Conservation (phyloP, 1,284 basidiomycete genomes). For the Rhodotorula mucilaginosa region DNA sequence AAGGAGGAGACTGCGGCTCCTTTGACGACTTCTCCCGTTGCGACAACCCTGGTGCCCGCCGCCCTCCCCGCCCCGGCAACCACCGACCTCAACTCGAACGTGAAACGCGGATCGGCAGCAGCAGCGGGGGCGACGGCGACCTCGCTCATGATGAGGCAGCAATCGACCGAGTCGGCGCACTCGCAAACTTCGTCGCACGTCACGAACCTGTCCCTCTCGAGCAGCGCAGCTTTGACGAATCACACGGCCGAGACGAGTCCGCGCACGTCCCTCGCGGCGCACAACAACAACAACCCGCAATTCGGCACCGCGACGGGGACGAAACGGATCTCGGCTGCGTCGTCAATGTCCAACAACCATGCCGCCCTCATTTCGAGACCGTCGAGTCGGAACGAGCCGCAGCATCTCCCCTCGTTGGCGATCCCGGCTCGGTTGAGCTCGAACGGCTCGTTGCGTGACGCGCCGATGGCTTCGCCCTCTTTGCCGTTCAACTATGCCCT, state of each 20-base stretch:
- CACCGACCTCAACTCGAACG: neutral
- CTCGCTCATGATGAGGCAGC: slow-evolving; percentile 31
- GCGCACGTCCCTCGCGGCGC: slow-evolving; percentile 11
- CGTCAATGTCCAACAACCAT: neutral
- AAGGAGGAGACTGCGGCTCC: too few species aligned
- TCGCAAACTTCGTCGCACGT: slow-evolving; percentile 14
- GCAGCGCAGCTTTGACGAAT: slow-evolving; percentile 13
- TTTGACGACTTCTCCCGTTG: too few species aligned
- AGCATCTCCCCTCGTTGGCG: neutral
- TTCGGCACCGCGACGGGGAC: neutral
- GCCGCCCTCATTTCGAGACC: neutral
- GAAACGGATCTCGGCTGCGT: neutral
- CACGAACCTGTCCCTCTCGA: slow-evolving; percentile 1
- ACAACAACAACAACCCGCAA: neutral
- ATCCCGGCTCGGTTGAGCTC: neutral
- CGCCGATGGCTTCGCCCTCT: neutral
- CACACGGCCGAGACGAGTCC: slow-evolving; percentile 26
- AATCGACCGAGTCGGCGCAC: slow-evolving; percentile 32
- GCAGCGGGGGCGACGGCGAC: neutral
- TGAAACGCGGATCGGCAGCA: neutral
- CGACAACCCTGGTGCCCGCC: too few species aligned
- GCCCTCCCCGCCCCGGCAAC: neutral
- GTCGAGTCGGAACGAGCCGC: neutral
- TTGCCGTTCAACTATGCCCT: slow-evolving; percentile 1
- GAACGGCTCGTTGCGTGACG: neutral